phyloP scores from a whole-genome alignment of 345 rosid genomes.

The Trapa incisa region DNA sequence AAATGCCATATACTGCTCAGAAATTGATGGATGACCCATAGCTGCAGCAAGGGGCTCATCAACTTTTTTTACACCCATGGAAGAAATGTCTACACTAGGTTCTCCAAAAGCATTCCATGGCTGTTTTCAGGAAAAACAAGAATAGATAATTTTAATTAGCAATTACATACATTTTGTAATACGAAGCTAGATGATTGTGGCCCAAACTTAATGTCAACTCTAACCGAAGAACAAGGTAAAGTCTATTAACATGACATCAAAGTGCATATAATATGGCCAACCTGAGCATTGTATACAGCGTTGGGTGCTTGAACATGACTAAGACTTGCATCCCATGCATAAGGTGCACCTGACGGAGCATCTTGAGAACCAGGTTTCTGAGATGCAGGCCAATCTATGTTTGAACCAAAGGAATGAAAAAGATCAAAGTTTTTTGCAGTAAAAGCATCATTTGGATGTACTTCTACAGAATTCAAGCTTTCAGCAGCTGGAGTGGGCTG shows the following conservation, averaged over 20 bases:
- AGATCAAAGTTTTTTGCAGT: slow-evolving; percentile 29
- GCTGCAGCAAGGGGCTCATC: slow-evolving; percentile 23
- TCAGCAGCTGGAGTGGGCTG: slow-evolving; percentile 19
- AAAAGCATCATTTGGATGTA: slow-evolving; percentile 19
- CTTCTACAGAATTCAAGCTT: slow-evolving; percentile 16
- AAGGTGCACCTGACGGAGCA: slow-evolving; percentile 23
- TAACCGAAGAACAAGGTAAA: not conserved
- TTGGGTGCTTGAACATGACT: slow-evolving; percentile 20
- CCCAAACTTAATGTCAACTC: not conserved
- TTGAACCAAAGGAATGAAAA: slow-evolving; percentile 24
- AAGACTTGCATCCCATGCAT: slow-evolving; percentile 40
- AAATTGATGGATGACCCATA: slow-evolving; percentile 19
- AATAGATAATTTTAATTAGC: not conserved
- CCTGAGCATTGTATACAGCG: slow-evolving; percentile 28
- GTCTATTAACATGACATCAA: not conserved
- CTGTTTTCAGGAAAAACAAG: slow-evolving; percentile 29
- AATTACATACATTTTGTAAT: not conserved
- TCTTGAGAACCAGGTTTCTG: slow-evolving; percentile 26
- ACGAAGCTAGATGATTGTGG: not conserved
- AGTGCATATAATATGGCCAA: slow-evolving; percentile 17
- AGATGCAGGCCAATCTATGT: slow-evolving; percentile 40
- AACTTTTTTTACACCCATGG: slow-evolving; percentile 20
- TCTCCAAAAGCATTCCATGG: slow-evolving; percentile 69
- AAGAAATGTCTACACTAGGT: slow-evolving; percentile 25
- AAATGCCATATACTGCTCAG: slow-evolving; percentile 29